Percentiles rank a stretch among this genome's conserved stretches.
Evolutionary conservation across 345 rosid species (phyloP).

Genomic region (rapeseed (Brassica napus)): Da-Ae NC_063436.1:16841501-16842000

Average conservation of each 20-base stretch:
- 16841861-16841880: slow-evolving; percentile 10
- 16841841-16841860: slow-evolving; percentile 21
- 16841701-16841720: slow-evolving; percentile 42
- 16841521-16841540: background rate
- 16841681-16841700: slow-evolving; percentile 29
- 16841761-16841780: slow-evolving; percentile 5
- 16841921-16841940: background rate
- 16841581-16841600: slow-evolving; percentile 26
- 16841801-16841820: background rate
- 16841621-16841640: slow-evolving; percentile 31
- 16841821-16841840: slow-evolving; percentile 16
- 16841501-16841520: background rate
- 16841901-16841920: background rate
- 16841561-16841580: background rate
- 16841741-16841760: slow-evolving; percentile 37
- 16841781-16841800: slow-evolving; percentile 6
- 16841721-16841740: slow-evolving; percentile 41
- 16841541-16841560: background rate
- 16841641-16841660: slow-evolving; percentile 25
- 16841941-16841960: background rate
- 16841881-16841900: slow-evolving; percentile 16
- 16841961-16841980: slow-evolving; percentile 1
- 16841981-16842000: background rate
- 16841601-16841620: slow-evolving; percentile 13
- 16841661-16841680: slow-evolving; percentile 35